Evolutionary conservation across 2,329 filamentous ascomycete species (phyloP), one percentile per base, ranked within the genome.

Genomic region (Fusarium dimerum): DNA sequence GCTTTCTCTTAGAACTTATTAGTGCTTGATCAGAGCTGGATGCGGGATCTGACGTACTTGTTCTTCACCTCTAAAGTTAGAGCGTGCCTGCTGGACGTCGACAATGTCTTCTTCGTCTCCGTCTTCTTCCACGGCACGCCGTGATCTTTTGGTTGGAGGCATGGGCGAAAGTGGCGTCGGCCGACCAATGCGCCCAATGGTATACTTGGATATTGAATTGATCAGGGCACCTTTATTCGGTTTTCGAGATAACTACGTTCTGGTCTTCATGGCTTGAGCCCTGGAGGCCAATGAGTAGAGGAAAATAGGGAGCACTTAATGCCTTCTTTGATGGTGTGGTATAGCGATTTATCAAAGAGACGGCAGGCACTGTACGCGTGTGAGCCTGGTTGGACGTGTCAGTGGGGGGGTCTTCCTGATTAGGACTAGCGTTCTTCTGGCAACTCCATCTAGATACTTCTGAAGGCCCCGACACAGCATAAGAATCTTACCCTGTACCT

Each of bases 121-220:
- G 16, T 69, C 67, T 46, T 68, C 64, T 15, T 73, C 70, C 39
- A 68, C 64, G 7, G 60, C 67, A 45, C 61, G 71, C 41, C 75
- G 72, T 18, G 72, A 69, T 57, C 79, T 76, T 66, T 83, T 82
- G 20, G 62, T 48, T 6, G 65, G 62, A 43, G 66, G 56, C 69
- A 73, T 72, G 43, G 39, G 43, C 40, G 16, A 36, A 29, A 48
- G 43, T 32, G 51, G 48, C 55, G 20, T 51, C 50, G 50, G 59
- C 40, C 48, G 50, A 39, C 42, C 32, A 43, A 41, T 43, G 48
- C 8, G 43, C 34, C 16, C 40, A 9, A 16, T 15, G 36, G 40
- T n/a, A 10, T 10, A 9, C 11, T 36, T 36, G 3, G 17, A 10
- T 20, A 7, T 3, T n/a, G 11, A 36, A 26, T 15, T 15, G 41